A percentile compares a stretch with the other conserved stretches of the same genome.
Evolutionary conservation across 1,139 yeast genomes (phyloP).

Genomic region (Pichia sp.): DNA sequence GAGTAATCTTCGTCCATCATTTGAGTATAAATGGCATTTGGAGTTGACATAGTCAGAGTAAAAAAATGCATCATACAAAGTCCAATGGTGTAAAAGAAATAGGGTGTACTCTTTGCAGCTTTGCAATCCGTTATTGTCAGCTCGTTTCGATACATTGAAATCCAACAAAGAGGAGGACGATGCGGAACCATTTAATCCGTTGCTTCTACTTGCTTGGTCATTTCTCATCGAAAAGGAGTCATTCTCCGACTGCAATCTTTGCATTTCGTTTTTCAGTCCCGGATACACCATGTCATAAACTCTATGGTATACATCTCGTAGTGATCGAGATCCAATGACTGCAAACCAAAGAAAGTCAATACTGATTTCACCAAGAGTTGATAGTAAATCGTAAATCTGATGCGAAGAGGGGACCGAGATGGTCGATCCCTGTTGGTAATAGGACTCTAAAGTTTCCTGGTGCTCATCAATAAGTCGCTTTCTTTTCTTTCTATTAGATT

Average conservation of each 20-base stretch:
- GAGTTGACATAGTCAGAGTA: constrained; percentile 90
- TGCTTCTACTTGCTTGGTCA: not conserved
- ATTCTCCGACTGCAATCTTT: constrained; percentile 45
- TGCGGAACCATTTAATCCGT: not conserved
- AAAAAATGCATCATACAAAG: constrained; percentile 83
- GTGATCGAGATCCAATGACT: constrained; percentile 81
- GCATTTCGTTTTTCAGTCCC: constrained; percentile 76
- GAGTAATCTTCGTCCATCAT: constrained; percentile 79
- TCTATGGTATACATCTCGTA: constrained; percentile 71
- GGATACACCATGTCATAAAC: constrained; percentile 73
- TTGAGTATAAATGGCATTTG: constrained; percentile 83
- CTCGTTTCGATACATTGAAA: constrained; percentile 41
- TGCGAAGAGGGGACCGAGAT: constrained; percentile 71
- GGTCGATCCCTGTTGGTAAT: constrained; percentile 80
- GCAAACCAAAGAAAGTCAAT: constrained; percentile 79
- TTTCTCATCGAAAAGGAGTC: constrained; percentile 14
- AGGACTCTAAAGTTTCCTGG: constrained; percentile 57
- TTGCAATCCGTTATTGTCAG: constrained; percentile 61
- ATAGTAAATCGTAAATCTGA: constrained; percentile 72
- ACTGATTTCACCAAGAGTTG: constrained; percentile 74
- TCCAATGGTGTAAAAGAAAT: constrained; percentile 88
- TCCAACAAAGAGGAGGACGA: constrained; percentile 12
- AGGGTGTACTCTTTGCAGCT: constrained; percentile 83
- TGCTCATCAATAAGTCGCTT: constrained; percentile 36
- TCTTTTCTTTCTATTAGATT: constrained; percentile 40